Evolutionary conservation across 208 protist genomes (phyloP).

Genomic region (Borovskyia barvae): DNA sequence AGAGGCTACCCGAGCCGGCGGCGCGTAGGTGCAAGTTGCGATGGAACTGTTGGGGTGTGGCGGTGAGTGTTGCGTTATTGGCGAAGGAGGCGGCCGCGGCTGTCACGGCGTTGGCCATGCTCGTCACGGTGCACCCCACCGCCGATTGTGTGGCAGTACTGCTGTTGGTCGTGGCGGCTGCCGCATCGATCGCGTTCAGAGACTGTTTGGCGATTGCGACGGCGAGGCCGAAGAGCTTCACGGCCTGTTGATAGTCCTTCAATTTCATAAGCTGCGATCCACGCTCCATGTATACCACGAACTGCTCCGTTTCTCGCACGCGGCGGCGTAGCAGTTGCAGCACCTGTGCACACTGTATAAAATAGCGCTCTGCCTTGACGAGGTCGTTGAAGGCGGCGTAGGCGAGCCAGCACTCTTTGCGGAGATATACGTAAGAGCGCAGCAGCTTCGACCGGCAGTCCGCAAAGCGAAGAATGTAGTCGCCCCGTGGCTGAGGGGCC

Average conservation of each 20-base stretch:
- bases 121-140: conserved; percentile 6
- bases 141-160: conserved; percentile 1
- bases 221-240: conserved; percentile 50
- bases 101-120: conserved; percentile 3
- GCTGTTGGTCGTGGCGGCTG: conserved; percentile 2
- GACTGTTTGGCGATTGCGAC: conserved; percentile 55
- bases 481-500: conserved; percentile 31
- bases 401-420: conserved; percentile 63
- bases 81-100: neutral
- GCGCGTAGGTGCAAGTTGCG: conserved; percentile 44
- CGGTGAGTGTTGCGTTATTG: neutral
- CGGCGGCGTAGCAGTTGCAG: conserved; percentile 40
- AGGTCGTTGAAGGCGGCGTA: conserved; percentile 59
- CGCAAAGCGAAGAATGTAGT: conserved; percentile 67
- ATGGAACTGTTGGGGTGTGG: conserved; percentile 19
- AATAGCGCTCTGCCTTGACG: conserved; percentile 54
- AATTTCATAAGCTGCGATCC: conserved; percentile 72
- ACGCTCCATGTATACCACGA: conserved; percentile 70
- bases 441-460: conserved; percentile 57
- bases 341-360: conserved; percentile 57
- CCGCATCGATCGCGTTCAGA: conserved; percentile 21
- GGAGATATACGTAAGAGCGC: conserved; percentile 43
- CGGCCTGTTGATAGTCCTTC: conserved; percentile 44
- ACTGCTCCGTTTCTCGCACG: conserved; percentile 45
- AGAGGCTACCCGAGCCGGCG: conserved; percentile 52